Percentiles rank a stretch among this genome's conserved stretches.
phyloP scores from a whole-genome alignment of 208 protist genomes.

The Acanthamoeba lenticulata region DNA sequence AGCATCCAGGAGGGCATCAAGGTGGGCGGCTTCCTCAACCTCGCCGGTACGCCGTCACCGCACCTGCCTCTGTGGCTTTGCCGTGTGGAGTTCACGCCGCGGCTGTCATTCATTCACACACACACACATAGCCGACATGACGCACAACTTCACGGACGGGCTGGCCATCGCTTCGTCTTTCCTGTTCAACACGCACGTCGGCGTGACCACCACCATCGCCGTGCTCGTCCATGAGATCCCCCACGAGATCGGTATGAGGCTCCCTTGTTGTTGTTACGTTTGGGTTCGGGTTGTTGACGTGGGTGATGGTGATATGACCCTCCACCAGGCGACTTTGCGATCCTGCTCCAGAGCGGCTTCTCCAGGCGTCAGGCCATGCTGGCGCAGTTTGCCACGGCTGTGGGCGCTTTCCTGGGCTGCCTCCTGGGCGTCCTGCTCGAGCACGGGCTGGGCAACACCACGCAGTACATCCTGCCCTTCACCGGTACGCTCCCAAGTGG shows the following conservation, averaged over 20 bases:
- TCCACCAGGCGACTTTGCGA: constrained; percentile 80
- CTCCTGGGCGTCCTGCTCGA: constrained; percentile 68
- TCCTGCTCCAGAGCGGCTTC: constrained; percentile 78
- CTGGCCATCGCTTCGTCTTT: constrained; percentile 81
- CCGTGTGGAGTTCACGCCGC: too few relatives aligned
- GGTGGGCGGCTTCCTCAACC: constrained; percentile 44
- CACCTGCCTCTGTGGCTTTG: too few relatives aligned
- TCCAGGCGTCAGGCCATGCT: constrained; percentile 75
- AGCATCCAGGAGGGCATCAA: background rate
- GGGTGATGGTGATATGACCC: too few relatives aligned
- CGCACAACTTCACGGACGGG: constrained; percentile 85
- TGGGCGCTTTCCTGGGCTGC: constrained; percentile 68
- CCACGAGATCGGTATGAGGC: constrained; percentile 79
- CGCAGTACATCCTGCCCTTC: constrained; percentile 20
- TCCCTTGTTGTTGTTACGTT: too few relatives aligned
- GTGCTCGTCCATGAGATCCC: constrained; percentile 83
- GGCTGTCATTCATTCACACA: too few relatives aligned
- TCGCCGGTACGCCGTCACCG: background rate
- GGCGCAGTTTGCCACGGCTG: constrained; percentile 78
- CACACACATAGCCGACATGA: constrained; percentile 78
- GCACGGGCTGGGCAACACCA: background rate
- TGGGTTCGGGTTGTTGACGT: too few relatives aligned
- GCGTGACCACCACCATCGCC: constrained; percentile 78
- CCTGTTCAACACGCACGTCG: constrained; percentile 53
- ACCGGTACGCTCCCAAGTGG: too few relatives aligned